These are phyloP conservation scores for Astrothelium macrocarpum DNA, from an alignment of 495 filamentous ascomycete species.

Conservation along the genomic window DNA sequence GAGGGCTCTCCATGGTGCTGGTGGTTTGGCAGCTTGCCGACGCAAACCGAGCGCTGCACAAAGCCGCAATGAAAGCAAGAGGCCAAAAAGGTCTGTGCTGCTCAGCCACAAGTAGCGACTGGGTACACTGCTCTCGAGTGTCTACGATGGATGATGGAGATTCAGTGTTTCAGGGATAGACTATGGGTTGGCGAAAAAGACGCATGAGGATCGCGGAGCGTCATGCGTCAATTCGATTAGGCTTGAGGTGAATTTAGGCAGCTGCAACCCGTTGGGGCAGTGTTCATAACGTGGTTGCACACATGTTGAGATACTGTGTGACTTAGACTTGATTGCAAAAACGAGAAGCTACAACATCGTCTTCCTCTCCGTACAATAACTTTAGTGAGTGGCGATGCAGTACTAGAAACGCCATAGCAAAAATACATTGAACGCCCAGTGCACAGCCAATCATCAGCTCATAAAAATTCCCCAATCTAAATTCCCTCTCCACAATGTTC, in stretches of 20 bases:
- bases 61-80: not conserved
- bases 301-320: not conserved
- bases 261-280: not conserved
- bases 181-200: not conserved
- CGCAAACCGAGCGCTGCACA: constrained; percentile 4
- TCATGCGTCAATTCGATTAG: no score
- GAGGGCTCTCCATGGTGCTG: constrained; percentile 1
- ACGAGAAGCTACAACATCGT: not conserved
- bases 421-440: constrained; percentile 8
- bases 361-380: constrained; percentile 7
- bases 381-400: not conserved
- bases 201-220: not conserved
- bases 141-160: not conserved
- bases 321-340: not conserved
- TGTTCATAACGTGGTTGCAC: not conserved
- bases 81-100: not conserved
- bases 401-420: not conserved
- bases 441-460: constrained; percentile 10
- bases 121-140: not conserved
- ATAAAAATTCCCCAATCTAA: constrained; percentile 3
- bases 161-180: not conserved
- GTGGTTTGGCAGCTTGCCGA: constrained; percentile 1
- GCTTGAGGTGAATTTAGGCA: not conserved
- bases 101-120: not conserved
- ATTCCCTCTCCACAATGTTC: not conserved